These are phyloP conservation scores for Fusarium cyanostomum DNA, from an alignment of 2,329 filamentous ascomycete genomes.

Conservation along the genomic window DNA sequence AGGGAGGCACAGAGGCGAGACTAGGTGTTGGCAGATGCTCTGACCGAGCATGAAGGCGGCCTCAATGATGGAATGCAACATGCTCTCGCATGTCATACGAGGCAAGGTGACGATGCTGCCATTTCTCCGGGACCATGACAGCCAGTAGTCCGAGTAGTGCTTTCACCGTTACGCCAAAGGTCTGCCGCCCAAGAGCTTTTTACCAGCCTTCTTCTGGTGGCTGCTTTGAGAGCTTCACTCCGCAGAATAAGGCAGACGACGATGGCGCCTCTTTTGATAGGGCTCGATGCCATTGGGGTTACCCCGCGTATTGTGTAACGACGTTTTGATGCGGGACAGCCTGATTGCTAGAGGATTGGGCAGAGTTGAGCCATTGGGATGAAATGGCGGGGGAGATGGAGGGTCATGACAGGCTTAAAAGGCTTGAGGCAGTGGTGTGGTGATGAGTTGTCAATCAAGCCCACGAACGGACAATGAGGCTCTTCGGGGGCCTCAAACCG, in stretches of 20 bases:
- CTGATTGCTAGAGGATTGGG: slow-evolving; percentile 38
- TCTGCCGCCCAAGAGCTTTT: slow-evolving; percentile 1
- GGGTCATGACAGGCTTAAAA: slow-evolving; percentile 26
- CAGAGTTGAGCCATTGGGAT: slow-evolving; percentile 22
- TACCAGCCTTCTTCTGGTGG: neutral
- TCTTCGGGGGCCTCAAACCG: slow-evolving; percentile 35
- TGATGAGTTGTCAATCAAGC: slow-evolving; percentile 42
- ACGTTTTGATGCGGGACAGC: slow-evolving; percentile 26
- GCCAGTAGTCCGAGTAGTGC: slow-evolving; percentile 31
- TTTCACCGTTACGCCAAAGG: slow-evolving; percentile 18
- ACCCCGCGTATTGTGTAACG: slow-evolving; percentile 42
- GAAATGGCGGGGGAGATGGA: slow-evolving; percentile 24
- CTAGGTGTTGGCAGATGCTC: slow-evolving; percentile 14
- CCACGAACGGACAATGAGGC: slow-evolving; percentile 36
- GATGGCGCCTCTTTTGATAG: slow-evolving; percentile 7
- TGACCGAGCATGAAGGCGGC: slow-evolving; percentile 14
- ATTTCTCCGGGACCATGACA: slow-evolving; percentile 8
- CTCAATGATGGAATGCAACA: slow-evolving; percentile 8
- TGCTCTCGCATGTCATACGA: neutral
- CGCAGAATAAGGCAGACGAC: slow-evolving; percentile 22
- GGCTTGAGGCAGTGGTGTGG: slow-evolving; percentile 32
- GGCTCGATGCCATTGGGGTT: slow-evolving; percentile 34
- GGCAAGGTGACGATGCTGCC: slow-evolving; percentile 24
- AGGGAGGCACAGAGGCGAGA: slow-evolving; percentile 7
- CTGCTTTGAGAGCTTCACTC: neutral